Conservation (phyloP, 2,329 filamentous ascomycete species). For the Acephala macrosclerotiorum region DNA sequence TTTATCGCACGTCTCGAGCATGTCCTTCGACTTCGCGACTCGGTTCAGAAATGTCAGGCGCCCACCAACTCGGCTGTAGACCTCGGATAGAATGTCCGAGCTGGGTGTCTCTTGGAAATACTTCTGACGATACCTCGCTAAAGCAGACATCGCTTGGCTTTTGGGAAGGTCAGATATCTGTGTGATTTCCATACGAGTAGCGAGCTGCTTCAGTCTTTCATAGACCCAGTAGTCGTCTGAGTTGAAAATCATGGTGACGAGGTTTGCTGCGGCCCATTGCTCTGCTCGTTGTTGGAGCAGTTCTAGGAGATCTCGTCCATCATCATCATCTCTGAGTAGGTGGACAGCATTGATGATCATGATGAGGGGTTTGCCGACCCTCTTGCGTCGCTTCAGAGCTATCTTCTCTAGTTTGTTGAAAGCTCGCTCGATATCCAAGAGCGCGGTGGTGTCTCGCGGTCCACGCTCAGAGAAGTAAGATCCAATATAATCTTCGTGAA, state of each 20-base stretch:
- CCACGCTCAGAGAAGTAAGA: slow-evolving; percentile 94
- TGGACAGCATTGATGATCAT: slow-evolving; percentile 95
- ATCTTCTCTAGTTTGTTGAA: slow-evolving; percentile 99
- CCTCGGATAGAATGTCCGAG: slow-evolving; percentile 67
- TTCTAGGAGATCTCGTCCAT: slow-evolving; percentile 92
- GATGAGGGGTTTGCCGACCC: slow-evolving; percentile 73
- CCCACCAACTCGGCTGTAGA: slow-evolving; percentile 89
- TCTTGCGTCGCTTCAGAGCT: slow-evolving; percentile 73
- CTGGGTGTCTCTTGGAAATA: slow-evolving; percentile 73
- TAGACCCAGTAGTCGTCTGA: slow-evolving; percentile 99
- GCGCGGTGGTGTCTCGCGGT: slow-evolving; percentile 87
- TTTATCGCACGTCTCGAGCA: slow-evolving; percentile 77
- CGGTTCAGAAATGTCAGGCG: slow-evolving; percentile 87
- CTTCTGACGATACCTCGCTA: slow-evolving; percentile 80
- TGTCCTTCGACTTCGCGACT: slow-evolving; percentile 85
- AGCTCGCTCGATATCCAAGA: slow-evolving; percentile 94
- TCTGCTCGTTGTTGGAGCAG: slow-evolving; percentile 95
- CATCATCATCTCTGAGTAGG: slow-evolving; percentile 87
- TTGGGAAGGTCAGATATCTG: slow-evolving; percentile 86
- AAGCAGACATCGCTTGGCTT: slow-evolving; percentile 75
- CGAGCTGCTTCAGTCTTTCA: slow-evolving; percentile 89
- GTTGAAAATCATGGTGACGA: slow-evolving; percentile 94
- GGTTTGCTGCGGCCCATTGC: slow-evolving; percentile 91
- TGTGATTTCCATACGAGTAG: slow-evolving; percentile 93
- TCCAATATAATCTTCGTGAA: slow-evolving; percentile 97